Base-by-base conservation (phyloP, 140 eudicot species). In the Erigeron philadelphicus region DNA sequence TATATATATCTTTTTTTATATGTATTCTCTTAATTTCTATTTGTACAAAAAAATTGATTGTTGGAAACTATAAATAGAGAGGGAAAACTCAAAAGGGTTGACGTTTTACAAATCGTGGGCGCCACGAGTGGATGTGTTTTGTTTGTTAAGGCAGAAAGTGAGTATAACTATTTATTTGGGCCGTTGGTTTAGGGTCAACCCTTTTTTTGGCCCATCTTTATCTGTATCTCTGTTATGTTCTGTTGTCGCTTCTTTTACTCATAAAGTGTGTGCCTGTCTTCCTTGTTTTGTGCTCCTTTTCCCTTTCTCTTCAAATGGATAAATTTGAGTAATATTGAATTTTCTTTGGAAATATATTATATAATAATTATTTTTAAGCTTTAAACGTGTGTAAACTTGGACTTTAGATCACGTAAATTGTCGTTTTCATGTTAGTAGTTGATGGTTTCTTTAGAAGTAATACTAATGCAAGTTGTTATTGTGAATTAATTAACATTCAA, bases 151-250 rank as follows among this genome's bases (percentile, higher is more conserved):
- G 38, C 38, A 31, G 38, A 4, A 3, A 17, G 43, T 4, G 45
- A 18, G 42, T 41, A 15, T 18, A 43, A 35, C 53, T 41, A 16
- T 64, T 64, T 54, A 55, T 64, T 11, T 46, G 50, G 61, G 35
- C 61, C 73, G 46, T 56, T 2, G 54, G 50, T 76, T 53, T 62
- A 12, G 81, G 81, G 81, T 76, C 81, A 76, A 76, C 67, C 76
- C 72, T 62, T 69, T 62, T 31, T 2, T 31, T 31, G 38, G 38
- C 38, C 25, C 25, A 21, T 21, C 25, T 21, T 21, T 21, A 21
- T 21, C 25, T 21, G 25, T 31, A 31, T 31, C 38, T 31, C 4
- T 70, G 55, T 43, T 13, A 17, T 55, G 65, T 53, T 11, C 55
- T n/a, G 53, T 70, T 9, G 57, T 50, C 57, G 71, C 74, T 70